A percentile compares a stretch with the other conserved stretches of the same genome.
phyloP scores from a whole-genome alignment of 129 eudicot species.

The Chrysanthemum lavandulifolium region DNA sequence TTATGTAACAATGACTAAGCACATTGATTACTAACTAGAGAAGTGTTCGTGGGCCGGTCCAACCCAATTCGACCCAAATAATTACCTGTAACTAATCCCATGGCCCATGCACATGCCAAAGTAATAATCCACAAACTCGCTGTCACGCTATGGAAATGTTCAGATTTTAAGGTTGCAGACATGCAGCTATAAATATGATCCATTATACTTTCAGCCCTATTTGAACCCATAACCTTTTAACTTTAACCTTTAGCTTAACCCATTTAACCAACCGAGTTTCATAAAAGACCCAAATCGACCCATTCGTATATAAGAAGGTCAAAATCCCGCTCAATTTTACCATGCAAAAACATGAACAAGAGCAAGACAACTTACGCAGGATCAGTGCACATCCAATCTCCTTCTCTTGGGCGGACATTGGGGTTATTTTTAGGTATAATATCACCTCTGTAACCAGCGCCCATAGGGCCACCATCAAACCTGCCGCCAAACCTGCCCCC shows the following conservation, averaged over 20 bases:
- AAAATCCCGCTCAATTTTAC: not conserved
- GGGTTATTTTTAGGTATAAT: constrained; percentile 65
- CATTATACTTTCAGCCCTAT: too few relatives aligned
- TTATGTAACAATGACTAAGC: too few relatives aligned
- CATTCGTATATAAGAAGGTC: not conserved
- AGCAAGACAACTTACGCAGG: constrained; percentile 55
- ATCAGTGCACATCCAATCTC: constrained; percentile 94
- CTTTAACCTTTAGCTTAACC: too few relatives aligned
- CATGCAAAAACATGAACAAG: not conserved
- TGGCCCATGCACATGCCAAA: not conserved
- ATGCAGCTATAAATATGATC: too few relatives aligned
- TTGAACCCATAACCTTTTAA: too few relatives aligned
- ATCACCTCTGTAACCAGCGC: constrained; percentile 58
- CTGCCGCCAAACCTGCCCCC: constrained; percentile 67
- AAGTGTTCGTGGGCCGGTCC: too few relatives aligned
- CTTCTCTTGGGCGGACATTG: constrained; percentile 94
- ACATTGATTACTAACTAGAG: too few relatives aligned
- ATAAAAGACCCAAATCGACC: not conserved
- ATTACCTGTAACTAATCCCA: not conserved
- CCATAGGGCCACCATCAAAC: constrained; percentile 54
- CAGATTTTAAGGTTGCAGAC: too few relatives aligned
- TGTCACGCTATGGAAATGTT: not conserved
- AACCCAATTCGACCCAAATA: not conserved
- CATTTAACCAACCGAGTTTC: too few relatives aligned
- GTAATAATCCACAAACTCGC: not conserved